Conservation (phyloP, 805 yeast species). For the Hanseniaspora hatyaiensis region DNA sequence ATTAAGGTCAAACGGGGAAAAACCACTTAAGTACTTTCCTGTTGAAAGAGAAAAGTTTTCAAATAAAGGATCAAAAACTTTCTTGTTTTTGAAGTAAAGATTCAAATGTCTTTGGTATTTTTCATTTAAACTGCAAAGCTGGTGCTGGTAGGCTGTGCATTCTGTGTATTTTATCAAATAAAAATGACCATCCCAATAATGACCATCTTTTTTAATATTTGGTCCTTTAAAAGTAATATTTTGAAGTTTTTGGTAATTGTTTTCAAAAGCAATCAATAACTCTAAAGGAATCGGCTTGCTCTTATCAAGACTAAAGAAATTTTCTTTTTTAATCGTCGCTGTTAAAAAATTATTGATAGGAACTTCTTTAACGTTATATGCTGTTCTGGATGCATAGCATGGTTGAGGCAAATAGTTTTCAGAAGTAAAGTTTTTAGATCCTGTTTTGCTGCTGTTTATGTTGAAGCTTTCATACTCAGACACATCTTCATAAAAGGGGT, state of each 20-base stretch:
- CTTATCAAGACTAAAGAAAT: conserved; percentile 10
- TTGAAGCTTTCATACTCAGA: too few species aligned
- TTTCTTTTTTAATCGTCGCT: conserved; percentile 9
- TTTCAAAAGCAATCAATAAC: conserved; percentile 1
- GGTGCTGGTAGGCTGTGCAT: neutral
- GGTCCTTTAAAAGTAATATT: too few species aligned
- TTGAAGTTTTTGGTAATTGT: too few species aligned
- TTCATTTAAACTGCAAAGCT: neutral
- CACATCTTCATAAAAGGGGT: conserved; percentile 2
- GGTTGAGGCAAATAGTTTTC: neutral
- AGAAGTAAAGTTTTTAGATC: conserved; percentile 5
- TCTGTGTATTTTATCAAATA: neutral
- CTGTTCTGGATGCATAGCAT: conserved; percentile 14
- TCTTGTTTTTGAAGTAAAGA: neutral
- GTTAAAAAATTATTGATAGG: conserved; percentile 11
- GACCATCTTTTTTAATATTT: neutral
- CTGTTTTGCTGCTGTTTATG: too few species aligned
- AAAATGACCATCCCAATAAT: conserved; percentile 14
- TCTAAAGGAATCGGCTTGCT: conserved; percentile 4
- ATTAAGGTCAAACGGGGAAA: neutral
- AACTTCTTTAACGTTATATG: conserved; percentile 14
- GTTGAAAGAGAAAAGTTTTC: neutral
- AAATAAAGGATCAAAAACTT: neutral
- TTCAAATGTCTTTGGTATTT: neutral
- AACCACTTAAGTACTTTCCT: neutral